Conservation (phyloP, 164 flowering plant genomes). For the Umbilicus rupestris region DNA sequence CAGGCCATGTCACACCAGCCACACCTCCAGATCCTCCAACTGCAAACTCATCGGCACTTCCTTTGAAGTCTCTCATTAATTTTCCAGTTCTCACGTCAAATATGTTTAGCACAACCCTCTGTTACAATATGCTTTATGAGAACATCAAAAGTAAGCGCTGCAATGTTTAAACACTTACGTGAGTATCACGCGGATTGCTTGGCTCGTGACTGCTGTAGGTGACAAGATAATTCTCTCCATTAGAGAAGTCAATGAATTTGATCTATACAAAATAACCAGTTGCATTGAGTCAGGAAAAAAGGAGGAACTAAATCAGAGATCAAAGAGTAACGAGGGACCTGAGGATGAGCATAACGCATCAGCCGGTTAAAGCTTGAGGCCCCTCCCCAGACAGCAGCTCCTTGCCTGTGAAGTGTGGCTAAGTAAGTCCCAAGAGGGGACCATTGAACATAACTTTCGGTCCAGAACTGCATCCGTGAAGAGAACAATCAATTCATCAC, state of each 20-base stretch:
- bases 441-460: conserved; percentile 98
- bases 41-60: conserved; percentile 91
- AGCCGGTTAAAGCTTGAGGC: conserved; percentile 68
- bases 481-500: background rate
- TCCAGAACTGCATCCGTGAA: conserved; percentile 61
- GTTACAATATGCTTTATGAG: conserved; percentile 7
- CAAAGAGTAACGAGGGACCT: conserved; percentile 24
- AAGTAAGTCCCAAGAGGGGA: conserved; percentile 90
- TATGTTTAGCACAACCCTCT: conserved; percentile 81
- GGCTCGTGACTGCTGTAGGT: conserved; percentile 98
- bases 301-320: background rate
- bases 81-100: conserved; percentile 92
- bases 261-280: conserved; percentile 37
- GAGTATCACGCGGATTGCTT: conserved; percentile 92
- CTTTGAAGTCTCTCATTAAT: conserved; percentile 82
- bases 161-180: conserved; percentile 30
- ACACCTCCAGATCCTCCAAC: conserved; percentile 85
- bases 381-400: conserved; percentile 98
- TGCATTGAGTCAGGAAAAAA: background rate
- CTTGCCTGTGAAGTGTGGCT: conserved; percentile 94
- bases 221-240: conserved; percentile 84
- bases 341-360: conserved; percentile 84
- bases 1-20: conserved; percentile 84
- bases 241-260: conserved; percentile 85
- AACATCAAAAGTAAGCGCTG: conserved; percentile 2